Evolutionary conservation across 768 basidiomycete genomes (phyloP).

Genomic region (Amanita fuliginea): DNA sequence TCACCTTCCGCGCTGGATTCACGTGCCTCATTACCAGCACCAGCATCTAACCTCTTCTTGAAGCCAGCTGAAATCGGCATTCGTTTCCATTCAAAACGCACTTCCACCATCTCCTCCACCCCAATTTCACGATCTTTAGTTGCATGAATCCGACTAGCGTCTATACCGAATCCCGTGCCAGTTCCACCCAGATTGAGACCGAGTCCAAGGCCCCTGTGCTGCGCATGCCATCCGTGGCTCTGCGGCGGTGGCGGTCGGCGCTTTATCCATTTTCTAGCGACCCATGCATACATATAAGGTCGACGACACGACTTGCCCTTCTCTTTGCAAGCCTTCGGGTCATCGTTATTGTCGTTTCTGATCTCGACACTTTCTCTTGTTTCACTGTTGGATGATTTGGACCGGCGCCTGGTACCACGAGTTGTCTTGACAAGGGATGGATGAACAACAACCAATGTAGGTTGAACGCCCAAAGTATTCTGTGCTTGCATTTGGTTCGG

Average conservation of each 20-base stretch:
- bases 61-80: conserved; percentile 22
- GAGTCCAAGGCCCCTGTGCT: conserved; percentile 9
- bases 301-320: conserved; percentile 9
- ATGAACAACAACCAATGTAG: conserved; percentile 39
- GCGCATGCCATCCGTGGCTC: conserved; percentile 6
- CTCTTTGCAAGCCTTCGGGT: neutral
- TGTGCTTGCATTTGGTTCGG: conserved; percentile 5
- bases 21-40: neutral
- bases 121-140: conserved; percentile 7
- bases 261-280: conserved; percentile 69
- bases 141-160: conserved; percentile 3
- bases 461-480: conserved; percentile 57
- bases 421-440: conserved; percentile 11
- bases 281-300: conserved; percentile 64
- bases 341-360: neutral
- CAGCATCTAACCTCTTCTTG: conserved; percentile 14
- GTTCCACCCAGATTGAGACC: conserved; percentile 9
- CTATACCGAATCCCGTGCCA: conserved; percentile 8
- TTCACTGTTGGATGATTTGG: neutral
- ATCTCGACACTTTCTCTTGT: neutral
- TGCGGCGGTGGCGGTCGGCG: conserved; percentile 24
- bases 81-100: conserved; percentile 73
- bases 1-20: neutral
- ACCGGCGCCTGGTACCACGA: conserved; percentile 12
- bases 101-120: conserved; percentile 41